These are phyloP conservation scores for Agrostemma githago DNA, from an alignment of 148 eudicot species.

Conservation along the genomic window DNA sequence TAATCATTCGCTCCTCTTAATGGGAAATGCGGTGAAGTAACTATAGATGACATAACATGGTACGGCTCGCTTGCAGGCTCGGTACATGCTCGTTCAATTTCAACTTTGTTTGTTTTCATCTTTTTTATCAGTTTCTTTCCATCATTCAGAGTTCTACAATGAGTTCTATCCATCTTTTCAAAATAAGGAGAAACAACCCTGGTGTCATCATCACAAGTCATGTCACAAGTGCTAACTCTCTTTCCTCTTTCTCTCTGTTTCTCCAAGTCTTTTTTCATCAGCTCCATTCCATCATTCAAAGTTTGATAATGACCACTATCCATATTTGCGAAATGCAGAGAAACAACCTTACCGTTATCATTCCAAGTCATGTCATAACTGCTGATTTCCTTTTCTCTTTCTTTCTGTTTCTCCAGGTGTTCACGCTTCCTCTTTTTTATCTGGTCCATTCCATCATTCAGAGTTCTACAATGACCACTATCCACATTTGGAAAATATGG, in stretches of 20 bases:
- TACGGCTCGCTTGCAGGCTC: not conserved
- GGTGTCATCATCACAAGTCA: not conserved
- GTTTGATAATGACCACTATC: no score
- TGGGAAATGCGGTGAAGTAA: constrained; percentile 16
- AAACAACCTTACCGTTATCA: no score
- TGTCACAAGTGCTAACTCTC: not conserved
- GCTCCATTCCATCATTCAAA: no score
- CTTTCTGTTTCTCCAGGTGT: no score
- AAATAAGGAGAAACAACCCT: constrained; percentile 17
- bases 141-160: not conserved
- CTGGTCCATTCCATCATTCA: no score
- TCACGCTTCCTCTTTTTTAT: no score
- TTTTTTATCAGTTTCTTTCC: constrained; percentile 3
- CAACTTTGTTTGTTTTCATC: constrained; percentile 13
- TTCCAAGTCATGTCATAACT: no score
- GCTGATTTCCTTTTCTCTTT: no score
- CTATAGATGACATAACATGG: not conserved
- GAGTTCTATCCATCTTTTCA: not conserved
- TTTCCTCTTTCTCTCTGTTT: not conserved
- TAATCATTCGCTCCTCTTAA: constrained; percentile 6
- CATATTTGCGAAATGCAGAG: no score
- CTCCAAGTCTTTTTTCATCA: no score
- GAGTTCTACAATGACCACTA: no score
- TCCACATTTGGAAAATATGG: no score
- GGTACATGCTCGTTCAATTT: not conserved